A percentile compares a stretch with the other conserved stretches of the same genome.
phyloP scores from a whole-genome alignment of 2,329 filamentous ascomycete genomes.

The Aplosporella prunicola region DNA sequence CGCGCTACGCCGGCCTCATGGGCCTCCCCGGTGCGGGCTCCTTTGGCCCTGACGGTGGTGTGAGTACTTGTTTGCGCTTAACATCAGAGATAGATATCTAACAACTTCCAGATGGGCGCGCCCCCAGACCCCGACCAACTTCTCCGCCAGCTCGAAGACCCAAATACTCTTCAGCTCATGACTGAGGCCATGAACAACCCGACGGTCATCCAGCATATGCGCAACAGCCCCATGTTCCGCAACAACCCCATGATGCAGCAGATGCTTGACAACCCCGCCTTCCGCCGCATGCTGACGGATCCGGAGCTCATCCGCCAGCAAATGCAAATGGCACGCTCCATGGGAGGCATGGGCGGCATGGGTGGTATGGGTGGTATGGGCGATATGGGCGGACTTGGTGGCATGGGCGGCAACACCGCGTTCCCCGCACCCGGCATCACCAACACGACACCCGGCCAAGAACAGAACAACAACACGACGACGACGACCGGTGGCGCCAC shows the following conservation, averaged over 20 bases:
- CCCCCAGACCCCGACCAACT: constrained; percentile 74
- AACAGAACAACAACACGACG: constrained; percentile 11
- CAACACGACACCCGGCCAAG: constrained; percentile 58
- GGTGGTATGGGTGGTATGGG: constrained; percentile 28
- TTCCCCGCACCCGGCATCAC: constrained; percentile 91
- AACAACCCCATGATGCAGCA: constrained; percentile 81
- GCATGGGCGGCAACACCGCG: constrained; percentile 36
- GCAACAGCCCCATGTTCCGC: constrained; percentile 60
- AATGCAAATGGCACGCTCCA: constrained; percentile 65
- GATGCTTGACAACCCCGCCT: constrained; percentile 78
- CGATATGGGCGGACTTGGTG: constrained; percentile 32
- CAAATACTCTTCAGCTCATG: constrained; percentile 75
- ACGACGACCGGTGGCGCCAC: constrained; percentile 23
- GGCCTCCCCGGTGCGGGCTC: constrained; percentile 77
- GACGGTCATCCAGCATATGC: constrained; percentile 77
- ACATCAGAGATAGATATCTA: neutral
- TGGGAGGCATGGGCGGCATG: constrained; percentile 38
- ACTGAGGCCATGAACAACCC: constrained; percentile 95
- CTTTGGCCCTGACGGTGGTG: constrained; percentile 90
- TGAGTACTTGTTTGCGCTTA: constrained; percentile 51
- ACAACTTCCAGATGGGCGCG: constrained; percentile 72
- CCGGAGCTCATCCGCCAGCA: constrained; percentile 76
- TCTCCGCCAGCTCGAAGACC: constrained; percentile 77
- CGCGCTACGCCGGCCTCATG: constrained; percentile 84
- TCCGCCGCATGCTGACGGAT: constrained; percentile 88